Evolutionary conservation across 345 rosid species (phyloP).

Genomic region (Euphorbia peplus): DNA sequence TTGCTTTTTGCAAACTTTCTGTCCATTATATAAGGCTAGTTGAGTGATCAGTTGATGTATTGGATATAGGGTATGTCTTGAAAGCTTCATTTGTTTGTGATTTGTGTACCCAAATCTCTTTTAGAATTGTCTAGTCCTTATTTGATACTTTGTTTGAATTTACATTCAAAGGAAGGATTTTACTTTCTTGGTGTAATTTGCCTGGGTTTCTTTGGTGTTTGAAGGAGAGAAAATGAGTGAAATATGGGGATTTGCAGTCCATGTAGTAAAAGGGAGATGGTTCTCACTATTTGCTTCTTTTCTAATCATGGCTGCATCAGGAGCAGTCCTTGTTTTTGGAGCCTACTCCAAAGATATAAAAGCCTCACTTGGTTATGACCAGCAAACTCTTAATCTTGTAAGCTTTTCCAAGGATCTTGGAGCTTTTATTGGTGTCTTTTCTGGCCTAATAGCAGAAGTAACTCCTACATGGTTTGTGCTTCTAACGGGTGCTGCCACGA

Average conservation of each 20-base stretch:
- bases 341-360: slow-evolving; percentile 80
- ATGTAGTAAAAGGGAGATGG: slow-evolving; percentile 68
- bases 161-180: too few species aligned
- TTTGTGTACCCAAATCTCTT: too few species aligned
- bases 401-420: slow-evolving; percentile 89
- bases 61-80: too few species aligned
- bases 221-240: slow-evolving; percentile 28
- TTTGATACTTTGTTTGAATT: too few species aligned
- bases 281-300: slow-evolving; percentile 83
- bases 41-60: too few species aligned
- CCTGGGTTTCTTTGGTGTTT: too few species aligned
- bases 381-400: slow-evolving; percentile 66
- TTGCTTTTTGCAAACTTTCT: too few species aligned
- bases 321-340: slow-evolving; percentile 74
- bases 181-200: too few species aligned
- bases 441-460: slow-evolving; percentile 83
- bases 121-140: too few species aligned
- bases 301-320: slow-evolving; percentile 83
- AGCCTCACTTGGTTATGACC: slow-evolving; percentile 69
- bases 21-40: too few species aligned
- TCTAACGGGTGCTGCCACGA: slow-evolving; percentile 68
- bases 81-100: too few species aligned
- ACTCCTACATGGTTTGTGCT: slow-evolving; percentile 89
- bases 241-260: slow-evolving; percentile 33
- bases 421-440: slow-evolving; percentile 40